Evolutionary conservation across 2,329 filamentous ascomycete genomes (phyloP).

Genomic region (Claviceps digitariae): DNA sequence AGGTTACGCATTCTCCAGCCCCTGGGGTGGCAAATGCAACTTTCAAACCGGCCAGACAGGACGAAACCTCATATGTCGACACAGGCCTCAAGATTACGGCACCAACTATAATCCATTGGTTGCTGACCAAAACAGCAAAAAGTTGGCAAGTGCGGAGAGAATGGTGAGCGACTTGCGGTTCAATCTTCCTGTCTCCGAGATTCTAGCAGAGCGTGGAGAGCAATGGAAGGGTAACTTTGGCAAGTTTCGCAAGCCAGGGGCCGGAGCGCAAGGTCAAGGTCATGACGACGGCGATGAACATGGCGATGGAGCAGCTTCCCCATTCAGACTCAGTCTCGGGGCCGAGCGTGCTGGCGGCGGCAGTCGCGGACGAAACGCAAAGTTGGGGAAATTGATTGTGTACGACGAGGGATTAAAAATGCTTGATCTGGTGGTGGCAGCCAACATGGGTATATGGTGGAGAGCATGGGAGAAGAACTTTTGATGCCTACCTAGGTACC

Average conservation of each 20-base stretch:
- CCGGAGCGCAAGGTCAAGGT: too few relatives aligned
- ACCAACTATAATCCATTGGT: conserved; percentile 31
- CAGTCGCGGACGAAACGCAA: conserved; percentile 71
- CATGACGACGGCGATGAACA: conserved; percentile 30
- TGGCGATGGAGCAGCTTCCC: conserved; percentile 22
- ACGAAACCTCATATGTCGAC: conserved; percentile 59
- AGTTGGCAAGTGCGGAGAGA: background rate
- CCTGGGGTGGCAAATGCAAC: conserved; percentile 78
- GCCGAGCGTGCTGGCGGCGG: conserved; percentile 78
- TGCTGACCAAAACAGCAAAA: conserved; percentile 15
- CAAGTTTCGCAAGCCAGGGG: conserved; percentile 24
- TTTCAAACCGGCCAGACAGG: conserved; percentile 70
- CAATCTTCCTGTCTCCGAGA: conserved; percentile 56
- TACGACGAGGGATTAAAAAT: conserved; percentile 87
- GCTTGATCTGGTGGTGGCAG: conserved; percentile 82
- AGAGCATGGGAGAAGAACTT: conserved; percentile 58
- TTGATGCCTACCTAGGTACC: conserved; percentile 13
- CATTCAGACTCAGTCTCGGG: conserved; percentile 61
- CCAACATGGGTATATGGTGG: conserved; percentile 93
- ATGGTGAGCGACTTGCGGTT: conserved; percentile 74
- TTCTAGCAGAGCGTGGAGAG: conserved; percentile 26
- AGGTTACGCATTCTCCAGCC: conserved; percentile 68
- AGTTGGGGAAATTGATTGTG: conserved; percentile 86
- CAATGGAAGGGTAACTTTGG: conserved; percentile 29
- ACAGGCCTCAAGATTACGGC: conserved; percentile 42